Base-by-base conservation (phyloP, 2,329 filamentous ascomycete species). In the Xylaria sp. region DNA sequence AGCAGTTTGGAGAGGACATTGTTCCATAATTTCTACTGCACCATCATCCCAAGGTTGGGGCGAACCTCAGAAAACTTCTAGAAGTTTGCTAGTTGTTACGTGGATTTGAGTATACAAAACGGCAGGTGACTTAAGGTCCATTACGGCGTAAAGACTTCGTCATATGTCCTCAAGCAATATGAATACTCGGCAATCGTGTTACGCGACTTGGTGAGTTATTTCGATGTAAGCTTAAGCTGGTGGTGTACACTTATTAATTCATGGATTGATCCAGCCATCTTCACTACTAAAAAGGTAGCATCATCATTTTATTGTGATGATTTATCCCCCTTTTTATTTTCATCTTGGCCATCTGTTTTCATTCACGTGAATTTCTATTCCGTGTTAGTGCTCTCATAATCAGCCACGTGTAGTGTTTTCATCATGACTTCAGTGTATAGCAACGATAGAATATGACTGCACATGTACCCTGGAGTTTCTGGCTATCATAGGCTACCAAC, bases 71-170 rank as follows among this genome's bases (percentile, higher is more conserved):
- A 59, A 55, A 50, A 25, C 4, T 64, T 61, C 61, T 64, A 54
- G 56, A 60, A 67, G 13, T 53, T 54, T 29, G 47, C 61, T 53
- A 45, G 57, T 67, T 58, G 64, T 54, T 22, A 45, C 29, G 58
- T 33, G 63, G 39, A 13, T 31, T 33, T 27, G 27, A 31, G 17
- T 31, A 27, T 51, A 44, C 20, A 53, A 54, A 31, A 25, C 38
- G 38, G 20, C 5, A 36, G 29, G 20, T 25, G 4, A 11, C 29
- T 33, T 10, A 27, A 45, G 60, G n/a, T 15, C 49, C 50, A 67
- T 62, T 36, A 20, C 55, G 29, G 57, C 27, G 36, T 53, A 51
- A 57, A 51, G 13, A n/a, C 56, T 61, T 60, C 65, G 57, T 61
- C 65, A 65, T 63, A 36, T 49, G 27, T n/a, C 27, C 5, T 44